phyloP scores from a whole-genome alignment of 768 basidiomycete species.

The Mycena venus region DNA sequence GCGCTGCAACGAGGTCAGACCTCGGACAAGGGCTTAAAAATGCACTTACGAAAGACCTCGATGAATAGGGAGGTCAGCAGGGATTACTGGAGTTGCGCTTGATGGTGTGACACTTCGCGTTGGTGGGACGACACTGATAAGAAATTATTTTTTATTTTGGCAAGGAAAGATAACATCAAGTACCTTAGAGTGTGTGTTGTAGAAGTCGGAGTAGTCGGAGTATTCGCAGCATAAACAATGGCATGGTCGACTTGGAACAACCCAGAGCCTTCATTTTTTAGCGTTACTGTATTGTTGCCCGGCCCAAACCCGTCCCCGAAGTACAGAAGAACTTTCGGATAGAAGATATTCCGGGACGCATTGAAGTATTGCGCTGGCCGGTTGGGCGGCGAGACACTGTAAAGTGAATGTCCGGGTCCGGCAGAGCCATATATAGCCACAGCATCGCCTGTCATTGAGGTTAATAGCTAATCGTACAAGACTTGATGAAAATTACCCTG shows the following conservation, averaged over 20 bases:
- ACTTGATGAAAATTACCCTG: constrained; percentile 18
- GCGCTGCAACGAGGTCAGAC: constrained; percentile 7
- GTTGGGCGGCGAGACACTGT: constrained; percentile 3
- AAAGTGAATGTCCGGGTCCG: constrained; percentile 21
- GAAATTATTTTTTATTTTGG: neutral
- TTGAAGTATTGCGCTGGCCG: neutral
- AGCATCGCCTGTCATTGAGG: constrained; percentile 19
- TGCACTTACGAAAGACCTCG: constrained; percentile 14
- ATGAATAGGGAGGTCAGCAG: neutral
- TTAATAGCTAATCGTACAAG: neutral
- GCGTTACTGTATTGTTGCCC: constrained; percentile 25
- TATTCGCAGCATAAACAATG: constrained; percentile 23
- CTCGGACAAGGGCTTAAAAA: neutral
- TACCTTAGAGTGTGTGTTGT: no score
- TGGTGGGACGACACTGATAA: neutral
- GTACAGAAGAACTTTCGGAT: constrained; percentile 26
- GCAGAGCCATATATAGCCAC: constrained; percentile 28
- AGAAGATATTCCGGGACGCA: constrained; percentile 13
- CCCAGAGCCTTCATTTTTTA: constrained; percentile 13
- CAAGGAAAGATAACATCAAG: neutral
- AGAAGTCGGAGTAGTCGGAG: neutral
- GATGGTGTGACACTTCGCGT: neutral
- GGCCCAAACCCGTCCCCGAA: constrained; percentile 21
- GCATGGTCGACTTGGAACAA: constrained; percentile 50
- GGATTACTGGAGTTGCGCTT: neutral